A percentile compares a stretch with the other conserved stretches of the same genome.
Evolutionary conservation across 306 rosid genomes (phyloP).

Genomic region (Arachis hypogaea): DNA sequence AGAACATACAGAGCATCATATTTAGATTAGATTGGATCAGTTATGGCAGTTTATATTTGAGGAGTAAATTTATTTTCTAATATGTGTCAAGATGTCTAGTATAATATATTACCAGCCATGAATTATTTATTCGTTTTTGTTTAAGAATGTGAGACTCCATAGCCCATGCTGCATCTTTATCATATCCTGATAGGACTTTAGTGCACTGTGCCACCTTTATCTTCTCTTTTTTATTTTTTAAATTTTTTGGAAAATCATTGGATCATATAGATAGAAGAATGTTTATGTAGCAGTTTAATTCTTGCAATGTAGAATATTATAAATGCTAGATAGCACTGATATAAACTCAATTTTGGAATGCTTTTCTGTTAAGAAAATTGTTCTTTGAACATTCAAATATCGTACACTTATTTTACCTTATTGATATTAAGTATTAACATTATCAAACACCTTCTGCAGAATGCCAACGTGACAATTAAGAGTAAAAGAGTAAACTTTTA

Average conservation of each 20-base stretch:
- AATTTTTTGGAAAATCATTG: too few species aligned
- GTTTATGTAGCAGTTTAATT: background rate
- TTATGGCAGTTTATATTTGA: background rate
- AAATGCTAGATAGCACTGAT: background rate
- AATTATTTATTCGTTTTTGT: background rate
- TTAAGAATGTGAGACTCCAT: background rate
- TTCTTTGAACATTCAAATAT: too few species aligned
- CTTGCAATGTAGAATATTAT: background rate
- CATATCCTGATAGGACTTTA: background rate
- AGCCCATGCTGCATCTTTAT: background rate
- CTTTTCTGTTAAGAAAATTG: too few species aligned
- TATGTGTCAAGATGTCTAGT: background rate
- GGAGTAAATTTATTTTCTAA: background rate
- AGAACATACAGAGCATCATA: background rate
- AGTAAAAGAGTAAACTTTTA: too few species aligned
- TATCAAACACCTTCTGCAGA: too few species aligned
- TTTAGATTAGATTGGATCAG: background rate
- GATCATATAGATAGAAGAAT: background rate
- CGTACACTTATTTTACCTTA: too few species aligned
- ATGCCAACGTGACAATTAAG: too few species aligned
- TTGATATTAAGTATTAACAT: too few species aligned
- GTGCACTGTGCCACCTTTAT: slow-evolving; percentile 8
- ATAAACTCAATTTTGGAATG: background rate
- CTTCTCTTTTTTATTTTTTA: background rate
- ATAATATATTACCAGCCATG: too few species aligned